A percentile compares a stretch with the other conserved stretches of the same genome.
Evolutionary conservation across 1,284 basidiomycete genomes (phyloP).

Genomic region (Papiliotrema flavescens): DNA sequence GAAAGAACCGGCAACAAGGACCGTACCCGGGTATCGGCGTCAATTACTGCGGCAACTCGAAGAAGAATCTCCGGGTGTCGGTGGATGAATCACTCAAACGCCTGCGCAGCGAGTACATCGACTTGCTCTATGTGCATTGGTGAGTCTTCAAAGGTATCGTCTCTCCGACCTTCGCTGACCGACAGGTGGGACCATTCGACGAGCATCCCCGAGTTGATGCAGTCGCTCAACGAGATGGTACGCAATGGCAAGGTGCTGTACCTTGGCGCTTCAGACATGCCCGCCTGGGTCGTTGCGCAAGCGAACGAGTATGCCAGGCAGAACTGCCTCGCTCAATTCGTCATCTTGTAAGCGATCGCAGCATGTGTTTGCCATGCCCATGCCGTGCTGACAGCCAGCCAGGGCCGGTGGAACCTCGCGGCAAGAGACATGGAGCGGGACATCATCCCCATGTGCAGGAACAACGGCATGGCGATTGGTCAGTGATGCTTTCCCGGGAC

Average conservation of each 20-base stretch:
- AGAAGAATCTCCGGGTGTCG: conserved; percentile 24
- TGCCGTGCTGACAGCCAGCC: conserved; percentile 23
- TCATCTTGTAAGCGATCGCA: conserved; percentile 53
- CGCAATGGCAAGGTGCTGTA: conserved; percentile 50
- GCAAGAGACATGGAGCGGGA: conserved; percentile 57
- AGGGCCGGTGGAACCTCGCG: conserved; percentile 56
- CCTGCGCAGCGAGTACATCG: conserved; percentile 51
- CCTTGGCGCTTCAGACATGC: conserved; percentile 52
- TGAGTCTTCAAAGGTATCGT: conserved; percentile 7
- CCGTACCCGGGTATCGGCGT: conserved; percentile 15
- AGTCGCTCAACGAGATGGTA: conserved; percentile 46
- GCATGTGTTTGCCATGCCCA: conserved; percentile 18
- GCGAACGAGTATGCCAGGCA: conserved; percentile 56
- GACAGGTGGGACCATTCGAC: conserved; percentile 45
- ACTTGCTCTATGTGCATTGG: conserved; percentile 42
- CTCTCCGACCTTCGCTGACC: conserved; percentile 4
- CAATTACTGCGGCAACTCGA: conserved; percentile 48
- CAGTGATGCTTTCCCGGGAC: background rate
- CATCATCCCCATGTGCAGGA: conserved; percentile 59
- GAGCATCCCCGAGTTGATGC: conserved; percentile 51
- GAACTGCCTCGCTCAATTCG: conserved; percentile 55
- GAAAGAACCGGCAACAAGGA: conserved; percentile 15
- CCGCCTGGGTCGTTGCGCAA: conserved; percentile 56
- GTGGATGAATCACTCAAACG: conserved; percentile 43
- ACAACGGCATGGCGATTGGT: conserved; percentile 51